Percentiles rank a stretch among this genome's conserved stretches.
Conservation (phyloP, 1,284 basidiomycete genomes). For the Somion occarium region DNA sequence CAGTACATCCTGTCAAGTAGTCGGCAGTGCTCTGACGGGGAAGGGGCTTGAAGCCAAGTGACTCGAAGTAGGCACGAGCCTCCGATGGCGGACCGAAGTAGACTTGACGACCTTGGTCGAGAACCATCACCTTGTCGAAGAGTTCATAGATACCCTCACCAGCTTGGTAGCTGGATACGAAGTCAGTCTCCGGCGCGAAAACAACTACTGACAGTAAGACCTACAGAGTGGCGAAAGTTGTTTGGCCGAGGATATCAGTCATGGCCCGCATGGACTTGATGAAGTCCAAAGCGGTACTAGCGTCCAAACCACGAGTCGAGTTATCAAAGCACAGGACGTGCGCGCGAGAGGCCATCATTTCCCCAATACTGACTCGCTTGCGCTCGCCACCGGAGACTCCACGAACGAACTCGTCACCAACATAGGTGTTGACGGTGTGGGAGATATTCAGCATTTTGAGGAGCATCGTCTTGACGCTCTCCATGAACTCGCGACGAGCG, state of each 20-base stretch:
- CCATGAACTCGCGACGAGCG: constrained; percentile 54
- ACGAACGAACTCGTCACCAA: constrained; percentile 81
- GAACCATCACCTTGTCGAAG: constrained; percentile 61
- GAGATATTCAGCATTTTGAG: constrained; percentile 79
- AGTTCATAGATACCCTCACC: constrained; percentile 70
- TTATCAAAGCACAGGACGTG: constrained; percentile 83
- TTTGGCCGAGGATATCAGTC: constrained; percentile 73
- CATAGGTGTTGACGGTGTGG: constrained; percentile 72
- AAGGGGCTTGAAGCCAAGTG: constrained; percentile 69
- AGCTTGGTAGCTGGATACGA: constrained; percentile 66
- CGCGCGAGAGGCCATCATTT: constrained; percentile 79
- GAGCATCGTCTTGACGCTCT: constrained; percentile 55
- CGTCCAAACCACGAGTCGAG: constrained; percentile 82
- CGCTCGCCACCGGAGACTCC: constrained; percentile 86
- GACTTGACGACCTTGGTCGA: constrained; percentile 81
- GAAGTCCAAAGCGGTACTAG: constrained; percentile 81
- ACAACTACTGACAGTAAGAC: constrained; percentile 33
- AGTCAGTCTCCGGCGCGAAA: neutral
- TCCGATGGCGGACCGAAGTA: constrained; percentile 73
- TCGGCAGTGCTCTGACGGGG: constrained; percentile 74
- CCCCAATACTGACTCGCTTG: constrained; percentile 84
- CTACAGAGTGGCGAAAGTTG: constrained; percentile 74
- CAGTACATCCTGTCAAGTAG: constrained; percentile 79
- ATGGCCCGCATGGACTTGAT: constrained; percentile 68
- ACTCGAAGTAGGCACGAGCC: constrained; percentile 76